Evolutionary conservation across 768 basidiomycete genomes (phyloP), one percentile per base, ranked within the genome.

Genomic region (Collybiopsis confluens): DNA sequence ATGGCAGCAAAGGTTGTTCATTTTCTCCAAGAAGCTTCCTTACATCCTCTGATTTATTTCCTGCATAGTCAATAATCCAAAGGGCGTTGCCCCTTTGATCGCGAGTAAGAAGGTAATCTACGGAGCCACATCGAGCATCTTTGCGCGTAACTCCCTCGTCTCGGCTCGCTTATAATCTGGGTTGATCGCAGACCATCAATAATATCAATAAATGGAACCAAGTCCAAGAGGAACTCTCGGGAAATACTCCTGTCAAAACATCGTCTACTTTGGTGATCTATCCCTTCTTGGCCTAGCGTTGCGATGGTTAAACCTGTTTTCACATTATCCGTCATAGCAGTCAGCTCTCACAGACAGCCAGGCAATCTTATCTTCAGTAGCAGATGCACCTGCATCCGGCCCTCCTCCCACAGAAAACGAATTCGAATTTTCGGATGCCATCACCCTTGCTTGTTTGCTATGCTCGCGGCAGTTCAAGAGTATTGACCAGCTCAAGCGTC

Each of bases 191-290:
- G 92, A 90, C 85, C 42, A 89, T 81, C 45, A 89, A 81, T 67
- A 93, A 94, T 62, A 98, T 99, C 65, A 86, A 80, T 62, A 98
- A 98, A 66, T 99, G 96, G 97, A 98, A 95, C 65, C 88, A 87
- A 72, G 91, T 95, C 9, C 92, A 96, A 69, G 88, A 87, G 69
- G 95, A 93, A 62, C 77, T 97, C 46, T 81, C 79, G 33, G 76
- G 81, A 56, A 68, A 74, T 40, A 54, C 71, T 28, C 64, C 62
- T 54, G 56, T 64, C 48, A 58, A 54, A 36, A 55, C 62, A 56
- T 42, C 52, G 35, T 48, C 66, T 55, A 59, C 63, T 69, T 64
- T 65, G 69, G 71, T 73, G 69, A 71, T 61, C 54, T 55, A 59
- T 60, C 54, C 66, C 18, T 64, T 61, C 64, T 62, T 61, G 62